These are phyloP conservation scores for Saxophila tyrrhenica DNA, from an alignment of 495 filamentous ascomycete species.

Conservation along the genomic window DNA sequence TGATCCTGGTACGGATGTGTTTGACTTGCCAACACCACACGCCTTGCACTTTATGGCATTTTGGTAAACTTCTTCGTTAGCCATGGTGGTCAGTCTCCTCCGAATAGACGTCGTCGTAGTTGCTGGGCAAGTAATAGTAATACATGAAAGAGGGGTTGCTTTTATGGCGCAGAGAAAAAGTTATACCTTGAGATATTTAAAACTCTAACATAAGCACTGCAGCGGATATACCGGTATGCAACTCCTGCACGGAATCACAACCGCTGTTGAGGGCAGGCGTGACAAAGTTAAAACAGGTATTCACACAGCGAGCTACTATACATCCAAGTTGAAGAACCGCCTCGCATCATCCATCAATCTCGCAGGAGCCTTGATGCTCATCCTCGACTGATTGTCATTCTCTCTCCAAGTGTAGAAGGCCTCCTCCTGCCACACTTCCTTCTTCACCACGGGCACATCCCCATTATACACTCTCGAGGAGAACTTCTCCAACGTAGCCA, in stretches of 20 bases:
- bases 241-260: no score
- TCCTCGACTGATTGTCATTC: background rate
- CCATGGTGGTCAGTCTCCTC: no score
- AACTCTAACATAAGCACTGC: no score
- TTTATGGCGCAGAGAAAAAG: no score
- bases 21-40: background rate
- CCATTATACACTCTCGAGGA: constrained; percentile 5
- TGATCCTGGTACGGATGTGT: background rate
- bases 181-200: no score
- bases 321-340: constrained; percentile 14
- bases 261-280: no score
- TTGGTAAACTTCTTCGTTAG: background rate
- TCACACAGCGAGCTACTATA: no score
- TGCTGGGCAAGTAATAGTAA: no score
- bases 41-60: background rate
- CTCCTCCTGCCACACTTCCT: background rate
- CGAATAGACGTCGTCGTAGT: no score
- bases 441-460: constrained; percentile 13
- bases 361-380: constrained; percentile 5
- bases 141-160: no score
- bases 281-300: no score
- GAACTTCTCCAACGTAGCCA: constrained; percentile 12
- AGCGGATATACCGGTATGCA: no score
- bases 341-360: constrained; percentile 13
- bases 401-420: constrained; percentile 10